A percentile compares a stretch with the other conserved stretches of the same genome.
These are phyloP conservation scores for Backusella psychrophila DNA, from an alignment of 192 early-diverging fungal species.

Conservation along the genomic window DNA sequence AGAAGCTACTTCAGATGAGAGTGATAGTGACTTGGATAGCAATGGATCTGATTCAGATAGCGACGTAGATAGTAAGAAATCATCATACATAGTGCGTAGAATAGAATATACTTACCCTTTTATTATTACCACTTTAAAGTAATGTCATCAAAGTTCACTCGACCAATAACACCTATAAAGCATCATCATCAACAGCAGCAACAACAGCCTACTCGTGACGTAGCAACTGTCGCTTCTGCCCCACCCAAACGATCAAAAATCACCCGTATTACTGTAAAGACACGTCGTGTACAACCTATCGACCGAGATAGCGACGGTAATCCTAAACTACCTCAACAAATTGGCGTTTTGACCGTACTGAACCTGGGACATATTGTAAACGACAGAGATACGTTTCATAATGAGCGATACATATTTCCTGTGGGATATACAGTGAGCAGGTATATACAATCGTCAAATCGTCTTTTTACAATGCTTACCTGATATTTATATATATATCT, in stretches of 20 bases:
- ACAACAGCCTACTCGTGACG: neutral
- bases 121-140: neutral
- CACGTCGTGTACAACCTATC: slow-evolving; percentile 44
- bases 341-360: slow-evolving; percentile 79
- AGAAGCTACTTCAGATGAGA: slow-evolving; percentile 19
- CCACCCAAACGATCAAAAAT: slow-evolving; percentile 31
- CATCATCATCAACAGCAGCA: neutral
- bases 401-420: slow-evolving; percentile 93
- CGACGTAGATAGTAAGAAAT: slow-evolving; percentile 9
- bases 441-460: slow-evolving; percentile 12
- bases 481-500: neutral
- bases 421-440: slow-evolving; percentile 77
- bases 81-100: neutral
- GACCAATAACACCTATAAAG: neutral
- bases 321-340: slow-evolving; percentile 70
- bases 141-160: neutral
- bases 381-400: slow-evolving; percentile 79
- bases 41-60: slow-evolving; percentile 19
- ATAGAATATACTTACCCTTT: neutral
- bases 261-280: slow-evolving; percentile 21
- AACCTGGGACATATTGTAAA: slow-evolving; percentile 65
- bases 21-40: slow-evolving; percentile 20
- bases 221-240: slow-evolving; percentile 20
- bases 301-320: slow-evolving; percentile 53
- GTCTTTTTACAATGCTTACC: neutral